Evolutionary conservation across 306 rosid genomes (phyloP), one percentile per base, ranked within the genome.

Genomic region (Quercus wislizeni): DNA sequence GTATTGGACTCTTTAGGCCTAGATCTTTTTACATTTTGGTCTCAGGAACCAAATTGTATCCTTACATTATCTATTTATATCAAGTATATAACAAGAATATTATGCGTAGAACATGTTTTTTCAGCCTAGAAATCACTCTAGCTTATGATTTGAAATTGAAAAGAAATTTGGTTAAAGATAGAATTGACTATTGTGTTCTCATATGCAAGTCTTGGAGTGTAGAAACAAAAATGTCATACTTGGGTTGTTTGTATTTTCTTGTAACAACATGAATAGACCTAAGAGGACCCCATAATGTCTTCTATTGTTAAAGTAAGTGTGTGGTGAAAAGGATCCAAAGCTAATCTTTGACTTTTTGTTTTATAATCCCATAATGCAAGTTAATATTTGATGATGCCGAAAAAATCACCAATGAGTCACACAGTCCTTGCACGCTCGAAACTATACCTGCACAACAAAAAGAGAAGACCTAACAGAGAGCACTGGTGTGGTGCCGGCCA

Each of bases 271-370:
- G 51, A 19, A 67, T 33, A 33, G 51, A 33, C 17, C 11, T 19
- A 10, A 19, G 20, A 63, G 12, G 21, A 28, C n/a, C 69, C 38
- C 69, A 5, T 10, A 25, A 13, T 49, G 2, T 28, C 38, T 4
- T 28, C 41, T 63, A 6, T 28, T 12, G 38, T 13, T 5, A 33
- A 67, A 67, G 25, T 10, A 9, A 67, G 72, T 67, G 46, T 41
- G 46, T 41, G 11, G 12, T 63, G 51, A 19, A 65, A 5, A 31
- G 13, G 51, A 67, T 67, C 43, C 69, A 3, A 63, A 28, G 69
- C 69, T 18, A 67, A 6, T 67, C 72, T 4, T 67, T 67, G 72
- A 67, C 51, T 67, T 67, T 67, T 67, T 19, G 72, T 17, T 67
- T 27, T 14, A 18, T 31, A 10, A n/a, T 19, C n/a, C 3, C 27